Conservation (phyloP, 2,329 filamentous ascomycete genomes). For the Magnaporthales sp. region DNA sequence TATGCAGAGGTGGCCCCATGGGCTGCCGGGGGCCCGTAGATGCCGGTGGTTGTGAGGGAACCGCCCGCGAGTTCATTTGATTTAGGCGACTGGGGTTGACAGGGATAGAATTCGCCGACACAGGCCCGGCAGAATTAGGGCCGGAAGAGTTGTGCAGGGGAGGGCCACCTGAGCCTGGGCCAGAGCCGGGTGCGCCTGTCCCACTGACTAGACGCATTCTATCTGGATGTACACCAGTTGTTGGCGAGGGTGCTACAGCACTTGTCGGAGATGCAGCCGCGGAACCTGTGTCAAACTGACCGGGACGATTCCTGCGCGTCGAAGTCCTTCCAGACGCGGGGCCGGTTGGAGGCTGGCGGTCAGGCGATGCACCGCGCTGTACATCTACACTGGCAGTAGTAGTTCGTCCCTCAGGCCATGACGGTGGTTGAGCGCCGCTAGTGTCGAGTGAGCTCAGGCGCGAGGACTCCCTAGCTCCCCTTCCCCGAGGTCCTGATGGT, state of each 20-base stretch:
- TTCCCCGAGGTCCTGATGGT: conserved; percentile 31
- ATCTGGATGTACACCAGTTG: conserved; percentile 28
- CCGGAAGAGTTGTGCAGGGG: conserved; percentile 13
- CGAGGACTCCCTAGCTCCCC: conserved; percentile 19
- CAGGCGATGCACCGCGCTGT: conserved; percentile 34
- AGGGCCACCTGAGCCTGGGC: conserved; percentile 8
- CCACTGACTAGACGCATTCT: conserved; percentile 29
- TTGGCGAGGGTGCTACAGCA: conserved; percentile 8
- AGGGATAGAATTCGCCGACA: conserved; percentile 35
- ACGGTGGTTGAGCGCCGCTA: conserved; percentile 25
- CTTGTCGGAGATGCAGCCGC: conserved; percentile 14
- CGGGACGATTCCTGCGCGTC: conserved; percentile 7
- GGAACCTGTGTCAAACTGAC: conserved; percentile 26
- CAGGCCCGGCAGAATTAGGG: conserved; percentile 7
- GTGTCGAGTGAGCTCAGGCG: conserved; percentile 22
- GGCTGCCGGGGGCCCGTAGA: conserved; percentile 2
- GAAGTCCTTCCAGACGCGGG: conserved; percentile 36
- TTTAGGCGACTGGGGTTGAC: conserved; percentile 28
- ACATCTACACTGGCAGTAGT: conserved; percentile 28
- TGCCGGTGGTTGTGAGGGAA: conserved; percentile 18
- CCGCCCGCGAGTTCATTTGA: conserved; percentile 25
- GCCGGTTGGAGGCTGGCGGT: conserved; percentile 43
- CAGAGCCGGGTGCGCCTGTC: conserved; percentile 6
- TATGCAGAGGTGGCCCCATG: conserved; percentile 4
- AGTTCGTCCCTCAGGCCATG: conserved; percentile 25